A percentile compares a stretch with the other conserved stretches of the same genome.
Conservation (phyloP, 306 rosid genomes). For the Gillenia trifoliata region DNA sequence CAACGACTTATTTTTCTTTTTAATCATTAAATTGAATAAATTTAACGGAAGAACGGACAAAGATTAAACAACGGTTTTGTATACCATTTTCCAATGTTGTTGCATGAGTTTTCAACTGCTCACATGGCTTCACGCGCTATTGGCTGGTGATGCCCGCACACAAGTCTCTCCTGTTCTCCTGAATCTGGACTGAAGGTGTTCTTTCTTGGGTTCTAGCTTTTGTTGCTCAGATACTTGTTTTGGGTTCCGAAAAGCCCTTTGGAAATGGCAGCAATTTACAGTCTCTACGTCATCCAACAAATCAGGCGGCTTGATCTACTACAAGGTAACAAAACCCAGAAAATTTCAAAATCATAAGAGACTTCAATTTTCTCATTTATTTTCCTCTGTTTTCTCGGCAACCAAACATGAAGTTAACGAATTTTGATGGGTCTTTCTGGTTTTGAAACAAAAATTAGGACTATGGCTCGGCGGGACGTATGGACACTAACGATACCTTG, state of each 20-base stretch:
- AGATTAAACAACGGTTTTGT: too few relatives aligned
- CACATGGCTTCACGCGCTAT: too few relatives aligned
- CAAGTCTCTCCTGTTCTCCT: neutral
- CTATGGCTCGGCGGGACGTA: constrained; percentile 79
- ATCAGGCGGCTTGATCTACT: constrained; percentile 90
- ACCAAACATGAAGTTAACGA: neutral
- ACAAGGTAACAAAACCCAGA: constrained; percentile 50
- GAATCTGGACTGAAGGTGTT: neutral
- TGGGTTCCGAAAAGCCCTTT: constrained; percentile 22
- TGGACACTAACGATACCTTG: constrained; percentile 94
- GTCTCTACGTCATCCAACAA: constrained; percentile 90
- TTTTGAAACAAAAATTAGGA: constrained; percentile 33
- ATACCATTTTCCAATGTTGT: too few relatives aligned
- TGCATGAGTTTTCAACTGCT: too few relatives aligned
- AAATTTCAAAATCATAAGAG: too few relatives aligned
- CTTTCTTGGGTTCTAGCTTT: neutral
- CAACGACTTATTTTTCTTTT: too few relatives aligned
- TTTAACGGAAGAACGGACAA: too few relatives aligned
- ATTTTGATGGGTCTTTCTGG: neutral
- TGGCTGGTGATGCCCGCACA: too few relatives aligned
- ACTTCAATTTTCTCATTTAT: neutral
- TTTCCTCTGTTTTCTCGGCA: constrained; percentile 1
- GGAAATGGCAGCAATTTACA: constrained; percentile 82
- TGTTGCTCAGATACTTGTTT: neutral
- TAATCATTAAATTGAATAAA: too few relatives aligned